Percentiles rank a stretch among this genome's conserved stretches.
Conservation (phyloP, 768 basidiomycete genomes). For the Agaricus sinodeliciosus region DNA sequence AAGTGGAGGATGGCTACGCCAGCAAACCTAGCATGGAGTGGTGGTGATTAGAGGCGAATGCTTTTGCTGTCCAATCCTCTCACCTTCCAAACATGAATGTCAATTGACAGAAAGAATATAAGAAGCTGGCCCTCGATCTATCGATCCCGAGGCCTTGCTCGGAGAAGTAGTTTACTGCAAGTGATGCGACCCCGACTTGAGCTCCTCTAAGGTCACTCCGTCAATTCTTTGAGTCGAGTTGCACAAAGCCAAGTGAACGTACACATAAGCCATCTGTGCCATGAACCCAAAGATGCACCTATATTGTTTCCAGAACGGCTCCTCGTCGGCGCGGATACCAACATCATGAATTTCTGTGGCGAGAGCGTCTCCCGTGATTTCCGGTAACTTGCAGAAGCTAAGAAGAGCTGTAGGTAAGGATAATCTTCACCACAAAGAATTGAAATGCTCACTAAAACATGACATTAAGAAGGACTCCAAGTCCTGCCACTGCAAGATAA, state of each 20-base stretch:
- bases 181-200: slow-evolving; percentile 58
- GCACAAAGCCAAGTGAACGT: slow-evolving; percentile 17
- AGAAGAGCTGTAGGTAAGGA: neutral
- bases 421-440: too few relatives aligned
- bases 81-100: slow-evolving; percentile 59
- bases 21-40: slow-evolving; percentile 39
- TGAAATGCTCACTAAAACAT: slow-evolving; percentile 48
- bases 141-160: slow-evolving; percentile 53
- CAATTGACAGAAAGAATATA: slow-evolving; percentile 70
- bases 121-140: slow-evolving; percentile 46
- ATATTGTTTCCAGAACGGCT: slow-evolving; percentile 64
- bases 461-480: slow-evolving; percentile 55
- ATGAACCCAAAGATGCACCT: slow-evolving; percentile 67
- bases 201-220: slow-evolving; percentile 34
- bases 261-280: slow-evolving; percentile 65
- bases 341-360: slow-evolving; percentile 36
- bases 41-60: neutral
- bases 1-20: slow-evolving; percentile 54
- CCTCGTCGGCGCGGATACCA: slow-evolving; percentile 33
- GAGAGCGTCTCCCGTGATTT: slow-evolving; percentile 65
- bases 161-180: slow-evolving; percentile 65
- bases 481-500: slow-evolving; percentile 57
- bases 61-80: slow-evolving; percentile 9
- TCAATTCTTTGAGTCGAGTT: neutral
- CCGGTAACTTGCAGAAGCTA: slow-evolving; percentile 61